Evolutionary conservation across 129 eudicot species (phyloP), one percentile per base, ranked within the genome.

Genomic region (Glebionis coronaria): DNA sequence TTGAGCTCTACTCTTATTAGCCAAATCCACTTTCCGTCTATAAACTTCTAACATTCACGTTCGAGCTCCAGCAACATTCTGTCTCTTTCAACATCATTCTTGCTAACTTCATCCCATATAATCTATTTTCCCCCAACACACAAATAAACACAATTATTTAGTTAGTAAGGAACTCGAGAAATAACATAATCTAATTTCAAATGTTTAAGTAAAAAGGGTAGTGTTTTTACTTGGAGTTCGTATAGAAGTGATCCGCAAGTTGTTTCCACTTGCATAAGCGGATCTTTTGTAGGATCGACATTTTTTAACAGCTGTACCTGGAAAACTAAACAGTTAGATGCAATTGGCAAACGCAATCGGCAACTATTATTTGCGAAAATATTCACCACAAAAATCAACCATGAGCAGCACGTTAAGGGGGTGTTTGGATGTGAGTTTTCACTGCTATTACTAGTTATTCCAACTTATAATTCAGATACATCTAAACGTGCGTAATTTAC

Each of bases 81-180:
- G 35, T 82, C 82, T 68, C 77, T 73, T 67, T 77, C 84, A 54
- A 23, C 64, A 63, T 90, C 93, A 12, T 85, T 63, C 69, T 90
- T 95, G 29, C 97, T 95, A 66, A 90, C 90, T 80, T 90, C 97
- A 74, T 90, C 90, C 97, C 97, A 90, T 71, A 90, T 87, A 31
- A 82, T 78, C 97, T 90, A 1, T 66, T 56, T 70, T 35, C 10
- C 42, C 42, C 45, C 21, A 54, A 4, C 6, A 68, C 64, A 63
- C 14, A 52, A 59, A 61, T 27, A 79, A 44, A 27, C 51, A 29
- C 35, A 29, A 29, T 29, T 29, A 29, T 2, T 29, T 29, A 29
- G 4, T 29, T 29, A 29, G 35, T 4, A 29, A 29, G 35, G 35
- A 29, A 65, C 56, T 23, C 50, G 21, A 79, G 19, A 64, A 47